Percentiles rank a stretch among this genome's conserved stretches.
Conservation (phyloP, 2,329 filamentous ascomycete species). For the Apiospora kogelbergensis region DNA sequence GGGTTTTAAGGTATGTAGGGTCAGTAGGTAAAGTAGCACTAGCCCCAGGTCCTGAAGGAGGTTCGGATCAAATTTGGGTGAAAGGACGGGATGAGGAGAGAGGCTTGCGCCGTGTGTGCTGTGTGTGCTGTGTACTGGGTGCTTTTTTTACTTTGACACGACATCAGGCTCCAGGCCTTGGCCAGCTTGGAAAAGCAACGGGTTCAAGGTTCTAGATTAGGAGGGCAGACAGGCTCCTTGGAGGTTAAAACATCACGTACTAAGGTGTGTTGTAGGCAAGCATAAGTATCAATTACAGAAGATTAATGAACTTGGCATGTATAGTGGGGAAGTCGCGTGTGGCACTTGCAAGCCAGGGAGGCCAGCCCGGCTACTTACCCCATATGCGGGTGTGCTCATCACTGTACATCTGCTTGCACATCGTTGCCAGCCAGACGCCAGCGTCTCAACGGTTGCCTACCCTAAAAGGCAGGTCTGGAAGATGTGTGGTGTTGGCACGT, state of each 20-base stretch:
- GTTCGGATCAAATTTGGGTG: neutral
- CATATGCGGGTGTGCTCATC: neutral
- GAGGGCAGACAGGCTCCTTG: neutral
- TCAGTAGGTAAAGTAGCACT: neutral
- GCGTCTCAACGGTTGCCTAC: neutral
- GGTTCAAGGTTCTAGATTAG: neutral
- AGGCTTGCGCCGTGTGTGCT: neutral
- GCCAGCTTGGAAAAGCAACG: neutral
- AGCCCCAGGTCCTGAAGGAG: neutral
- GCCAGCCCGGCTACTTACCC: neutral
- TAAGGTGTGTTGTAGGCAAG: neutral
- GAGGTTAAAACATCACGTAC: neutral
- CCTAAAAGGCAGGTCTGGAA: conserved; percentile 4
- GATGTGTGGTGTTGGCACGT: neutral
- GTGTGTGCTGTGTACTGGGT: neutral
- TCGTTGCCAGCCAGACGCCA: neutral
- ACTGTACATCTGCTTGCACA: neutral
- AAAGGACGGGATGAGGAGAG: neutral
- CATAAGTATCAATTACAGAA: conserved; percentile 6
- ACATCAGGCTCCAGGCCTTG: neutral
- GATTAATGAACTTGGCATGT: neutral
- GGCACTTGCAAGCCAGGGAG: neutral
- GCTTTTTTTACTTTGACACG: neutral
- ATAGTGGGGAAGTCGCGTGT: conserved; percentile 15
- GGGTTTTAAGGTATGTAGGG: neutral